phyloP scores from a whole-genome alignment of 1,284 basidiomycete genomes.

The Pulchroboletus neoregius region DNA sequence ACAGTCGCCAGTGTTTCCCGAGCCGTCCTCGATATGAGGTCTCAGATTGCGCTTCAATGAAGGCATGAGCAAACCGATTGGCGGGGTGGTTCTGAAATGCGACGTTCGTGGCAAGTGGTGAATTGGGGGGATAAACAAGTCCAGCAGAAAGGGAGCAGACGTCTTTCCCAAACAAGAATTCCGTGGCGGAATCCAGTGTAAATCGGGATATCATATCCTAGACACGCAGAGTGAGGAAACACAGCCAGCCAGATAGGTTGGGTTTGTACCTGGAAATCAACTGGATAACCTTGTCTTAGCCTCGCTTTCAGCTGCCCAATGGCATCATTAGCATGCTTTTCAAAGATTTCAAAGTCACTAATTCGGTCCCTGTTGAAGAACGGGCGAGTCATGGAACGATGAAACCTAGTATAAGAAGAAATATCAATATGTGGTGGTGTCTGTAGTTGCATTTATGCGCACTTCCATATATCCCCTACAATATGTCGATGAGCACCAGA shows the following conservation, averaged over 20 bases:
- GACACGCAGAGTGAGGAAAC: background rate
- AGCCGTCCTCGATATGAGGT: slow-evolving; percentile 20
- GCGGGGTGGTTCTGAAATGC: slow-evolving; percentile 21
- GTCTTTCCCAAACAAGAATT: slow-evolving; percentile 39
- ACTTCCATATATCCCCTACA: slow-evolving; percentile 55
- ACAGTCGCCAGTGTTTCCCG: slow-evolving; percentile 31
- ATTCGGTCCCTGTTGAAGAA: slow-evolving; percentile 53
- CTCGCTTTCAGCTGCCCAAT: slow-evolving; percentile 40
- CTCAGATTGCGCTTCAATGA: slow-evolving; percentile 29
- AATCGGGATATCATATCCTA: slow-evolving; percentile 40
- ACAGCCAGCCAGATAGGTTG: background rate
- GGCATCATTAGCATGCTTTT: slow-evolving; percentile 42
- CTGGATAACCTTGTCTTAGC: slow-evolving; percentile 39
- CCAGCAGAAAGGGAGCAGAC: slow-evolving; percentile 31
- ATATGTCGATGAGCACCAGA: background rate
- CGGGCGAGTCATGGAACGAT: slow-evolving; percentile 55
- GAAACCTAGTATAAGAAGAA: slow-evolving; percentile 37
- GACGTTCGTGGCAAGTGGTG: slow-evolving; percentile 9
- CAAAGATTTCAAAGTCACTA: slow-evolving; percentile 51
- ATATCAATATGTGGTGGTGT: slow-evolving; percentile 5
- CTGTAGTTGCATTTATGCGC: background rate
- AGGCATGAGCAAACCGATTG: slow-evolving; percentile 35
- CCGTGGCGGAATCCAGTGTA: slow-evolving; percentile 40
- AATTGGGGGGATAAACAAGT: slow-evolving; percentile 27
- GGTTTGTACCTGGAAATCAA: slow-evolving; percentile 49